Conservation (phyloP, 805 yeast species). For the Candida succiphila region DNA sequence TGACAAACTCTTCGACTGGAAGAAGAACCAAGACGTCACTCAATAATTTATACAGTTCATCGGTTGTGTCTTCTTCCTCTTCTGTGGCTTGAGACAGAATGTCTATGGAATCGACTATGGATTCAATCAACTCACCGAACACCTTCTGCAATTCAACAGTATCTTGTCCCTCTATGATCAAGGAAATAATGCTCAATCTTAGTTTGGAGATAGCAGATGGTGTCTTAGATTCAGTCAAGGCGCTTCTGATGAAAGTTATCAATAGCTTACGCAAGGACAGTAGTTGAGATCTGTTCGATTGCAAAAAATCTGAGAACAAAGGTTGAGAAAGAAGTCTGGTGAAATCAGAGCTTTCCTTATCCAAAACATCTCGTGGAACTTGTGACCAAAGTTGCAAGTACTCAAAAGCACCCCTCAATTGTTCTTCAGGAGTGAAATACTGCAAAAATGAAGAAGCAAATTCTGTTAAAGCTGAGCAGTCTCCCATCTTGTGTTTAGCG, state of each 20-base stretch:
- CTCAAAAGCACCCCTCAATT: conserved; percentile 42
- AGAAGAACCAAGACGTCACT: conserved; percentile 56
- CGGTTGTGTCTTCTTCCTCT: conserved; percentile 26
- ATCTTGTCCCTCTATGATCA: conserved; percentile 18
- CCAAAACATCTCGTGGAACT: conserved; percentile 33
- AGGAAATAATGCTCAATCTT: conserved; percentile 26
- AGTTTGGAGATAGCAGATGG: conserved; percentile 34
- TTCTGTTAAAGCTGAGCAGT: conserved; percentile 58
- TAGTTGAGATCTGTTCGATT: conserved; percentile 39
- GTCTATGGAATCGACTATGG: conserved; percentile 24
- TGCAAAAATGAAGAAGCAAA: conserved; percentile 64
- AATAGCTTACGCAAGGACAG: conserved; percentile 37
- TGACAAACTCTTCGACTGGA: conserved; percentile 66
- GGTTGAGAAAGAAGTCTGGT: conserved; percentile 38
- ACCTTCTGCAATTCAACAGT: conserved; percentile 10
- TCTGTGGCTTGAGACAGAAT: conserved; percentile 25
- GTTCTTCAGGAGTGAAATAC: conserved; percentile 59
- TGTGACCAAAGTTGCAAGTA: conserved; percentile 43
- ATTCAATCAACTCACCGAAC: conserved; percentile 21
- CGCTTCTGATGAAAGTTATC: conserved; percentile 46
- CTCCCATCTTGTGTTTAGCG: conserved; percentile 49
- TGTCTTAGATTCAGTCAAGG: conserved; percentile 31
- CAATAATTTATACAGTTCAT: conserved; percentile 43
- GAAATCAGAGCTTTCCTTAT: conserved; percentile 24
- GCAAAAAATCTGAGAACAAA: conserved; percentile 49